Evolutionary conservation across 352 stramenopile genomes (phyloP), one percentile per base, ranked within the genome.

Genomic region (Poterioochromonas sp.): DNA sequence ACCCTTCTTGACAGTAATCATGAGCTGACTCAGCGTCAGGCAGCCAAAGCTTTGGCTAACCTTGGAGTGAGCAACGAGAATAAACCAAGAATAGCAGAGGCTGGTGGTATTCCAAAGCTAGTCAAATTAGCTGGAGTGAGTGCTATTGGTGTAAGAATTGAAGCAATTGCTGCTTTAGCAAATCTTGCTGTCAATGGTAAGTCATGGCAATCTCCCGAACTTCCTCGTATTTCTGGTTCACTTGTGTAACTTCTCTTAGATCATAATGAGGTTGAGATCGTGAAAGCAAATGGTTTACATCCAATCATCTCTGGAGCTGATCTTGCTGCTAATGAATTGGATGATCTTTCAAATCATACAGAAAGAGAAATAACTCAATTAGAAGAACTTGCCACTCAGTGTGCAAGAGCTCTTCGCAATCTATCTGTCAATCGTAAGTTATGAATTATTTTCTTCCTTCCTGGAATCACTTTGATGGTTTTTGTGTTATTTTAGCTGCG

Each of bases 111-210:
- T 79, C 86, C 87, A 73, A 90, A 90, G 32, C 79, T 89, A 34
- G 79, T 88, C 26, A 22, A 62, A 29, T 51, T 87, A 2, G 84
- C 83, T n/a, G 53, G 73, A 29, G 77, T 51, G 11, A 79, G 76
- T 35, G 68, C 41, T 76, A 89, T 93, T 41, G 87, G 84, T 51
- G 91, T 96, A 35, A 86, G 86, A 0, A 88, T 96, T 26, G 91
- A 96, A 79, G 91, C 92, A 43, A 91, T 96, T 60, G 92, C 92
- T n/a, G 92, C 92, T 32, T 84, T 97, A 32, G 92, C 92, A 70
- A 97, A 97, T 81, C 82, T 97, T 44, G 92, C 92, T 18, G 92
- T 97, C 26, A 95, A 97, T 76, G 91, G 89, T 95, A 53, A 70
- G n/a, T 47, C 47, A 15, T 15, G 15, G 15, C 47, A 15, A 15